phyloP scores from a whole-genome alignment of 2,329 filamentous ascomycete species.

The Trichoderma harzianum region DNA sequence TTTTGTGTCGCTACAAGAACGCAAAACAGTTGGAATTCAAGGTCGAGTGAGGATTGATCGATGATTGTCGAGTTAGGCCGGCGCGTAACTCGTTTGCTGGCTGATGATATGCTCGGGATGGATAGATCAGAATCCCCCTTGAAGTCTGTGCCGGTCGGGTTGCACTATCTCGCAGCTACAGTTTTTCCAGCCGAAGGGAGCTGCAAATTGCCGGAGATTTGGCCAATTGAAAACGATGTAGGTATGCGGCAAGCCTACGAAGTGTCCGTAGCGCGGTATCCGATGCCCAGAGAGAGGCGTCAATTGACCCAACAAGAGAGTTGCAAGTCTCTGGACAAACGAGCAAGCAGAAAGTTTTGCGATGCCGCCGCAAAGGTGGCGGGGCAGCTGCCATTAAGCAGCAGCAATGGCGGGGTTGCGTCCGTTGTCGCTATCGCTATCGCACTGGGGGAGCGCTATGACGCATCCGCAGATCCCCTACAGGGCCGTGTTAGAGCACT shows the following conservation, averaged over 20 bases:
- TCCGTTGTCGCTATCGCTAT: constrained; percentile 17
- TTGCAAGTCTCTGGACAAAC: not conserved
- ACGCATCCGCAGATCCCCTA: not conserved
- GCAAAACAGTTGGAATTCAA: not conserved
- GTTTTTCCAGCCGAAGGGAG: not conserved
- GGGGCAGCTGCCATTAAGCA: not conserved
- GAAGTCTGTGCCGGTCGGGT: not conserved
- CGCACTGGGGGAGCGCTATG: not conserved
- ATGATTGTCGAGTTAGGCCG: not conserved
- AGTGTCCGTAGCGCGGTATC: not conserved
- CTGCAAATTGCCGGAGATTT: not conserved
- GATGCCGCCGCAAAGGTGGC: constrained; percentile 9
- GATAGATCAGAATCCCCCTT: not conserved
- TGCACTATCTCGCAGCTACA: not conserved
- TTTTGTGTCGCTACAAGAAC: not conserved
- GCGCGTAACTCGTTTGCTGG: not conserved
- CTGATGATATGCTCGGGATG: not conserved
- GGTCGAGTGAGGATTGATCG: no score
- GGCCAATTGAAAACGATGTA: not conserved
- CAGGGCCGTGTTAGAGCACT: not conserved
- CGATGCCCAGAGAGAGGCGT: not conserved
- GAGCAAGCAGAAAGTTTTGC: constrained; percentile 1
- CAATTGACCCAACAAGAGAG: not conserved
- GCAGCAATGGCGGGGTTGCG: constrained; percentile 14
- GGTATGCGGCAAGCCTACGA: not conserved